Evolutionary conservation across 2,329 filamentous ascomycete genomes (phyloP).

Genomic region (Colletotrichum lini): DNA sequence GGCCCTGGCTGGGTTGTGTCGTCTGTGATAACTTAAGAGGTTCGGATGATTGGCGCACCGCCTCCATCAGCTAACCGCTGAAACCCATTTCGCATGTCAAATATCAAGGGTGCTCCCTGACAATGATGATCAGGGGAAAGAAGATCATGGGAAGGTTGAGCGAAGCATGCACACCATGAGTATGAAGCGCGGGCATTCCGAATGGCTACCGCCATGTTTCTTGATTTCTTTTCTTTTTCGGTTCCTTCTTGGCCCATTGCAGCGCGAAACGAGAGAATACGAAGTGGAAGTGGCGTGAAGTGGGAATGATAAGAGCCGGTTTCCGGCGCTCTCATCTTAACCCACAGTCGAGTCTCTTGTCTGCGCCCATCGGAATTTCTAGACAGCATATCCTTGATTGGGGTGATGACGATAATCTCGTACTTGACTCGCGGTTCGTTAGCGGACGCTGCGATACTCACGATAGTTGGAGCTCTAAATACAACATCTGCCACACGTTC

Average conservation of each 20-base stretch:
- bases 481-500: slow-evolving; percentile 7
- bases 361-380: slow-evolving; percentile 26
- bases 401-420: slow-evolving; percentile 29
- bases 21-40: not conserved
- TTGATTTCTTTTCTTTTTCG: not conserved
- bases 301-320: not conserved
- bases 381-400: not conserved
- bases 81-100: slow-evolving; percentile 29
- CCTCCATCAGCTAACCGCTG: slow-evolving; percentile 24
- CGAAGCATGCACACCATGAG: slow-evolving; percentile 7
- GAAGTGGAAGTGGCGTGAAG: not conserved
- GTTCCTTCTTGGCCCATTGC: not conserved
- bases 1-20: slow-evolving; percentile 16
- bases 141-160: slow-evolving; percentile 17
- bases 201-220: not conserved
- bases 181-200: not conserved
- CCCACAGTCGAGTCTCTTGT: slow-evolving; percentile 20
- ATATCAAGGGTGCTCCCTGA: slow-evolving; percentile 24
- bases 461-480: not conserved
- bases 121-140: slow-evolving; percentile 18
- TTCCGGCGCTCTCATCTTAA: not conserved
- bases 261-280: not conserved
- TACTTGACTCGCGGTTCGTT: slow-evolving; percentile 29
- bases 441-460: not conserved
- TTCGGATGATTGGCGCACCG: slow-evolving; percentile 39